Conservation (phyloP, 2,329 filamentous ascomycete genomes). For the Phialocephala subalpina region DNA sequence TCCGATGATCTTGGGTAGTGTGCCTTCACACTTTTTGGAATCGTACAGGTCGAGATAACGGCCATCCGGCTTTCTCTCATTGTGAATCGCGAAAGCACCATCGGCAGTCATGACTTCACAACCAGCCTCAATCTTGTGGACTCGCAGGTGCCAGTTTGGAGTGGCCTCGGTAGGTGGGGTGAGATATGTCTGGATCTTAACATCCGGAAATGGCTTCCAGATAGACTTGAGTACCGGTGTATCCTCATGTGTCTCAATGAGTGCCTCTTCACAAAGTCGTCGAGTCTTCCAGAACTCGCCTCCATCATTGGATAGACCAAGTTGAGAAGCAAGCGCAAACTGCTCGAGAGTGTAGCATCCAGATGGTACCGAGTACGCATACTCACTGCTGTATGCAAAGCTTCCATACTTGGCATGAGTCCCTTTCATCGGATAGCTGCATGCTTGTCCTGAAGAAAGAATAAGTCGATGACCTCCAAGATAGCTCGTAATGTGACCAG, state of each 20-base stretch:
- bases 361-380: conserved; percentile 80
- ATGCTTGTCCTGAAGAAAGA: conserved; percentile 79
- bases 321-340: conserved; percentile 77
- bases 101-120: conserved; percentile 75
- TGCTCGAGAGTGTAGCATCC: conserved; percentile 80
- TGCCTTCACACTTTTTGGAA: conserved; percentile 55
- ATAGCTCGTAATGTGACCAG: conserved; percentile 76
- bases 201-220: conserved; percentile 77
- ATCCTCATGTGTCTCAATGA: conserved; percentile 63
- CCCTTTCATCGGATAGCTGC: conserved; percentile 82
- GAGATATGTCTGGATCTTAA: conserved; percentile 70
- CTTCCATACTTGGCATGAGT: conserved; percentile 84
- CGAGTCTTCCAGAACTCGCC: conserved; percentile 83
- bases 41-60: conserved; percentile 61
- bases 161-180: conserved; percentile 64
- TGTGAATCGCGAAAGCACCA: conserved; percentile 75
- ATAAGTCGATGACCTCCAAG: conserved; percentile 80
- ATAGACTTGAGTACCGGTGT: conserved; percentile 69
- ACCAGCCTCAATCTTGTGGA: conserved; percentile 66
- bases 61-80: conserved; percentile 56
- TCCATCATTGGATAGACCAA: conserved; percentile 79
- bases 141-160: conserved; percentile 75
- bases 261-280: conserved; percentile 70
- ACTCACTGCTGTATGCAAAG: conserved; percentile 80
- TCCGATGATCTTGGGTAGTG: conserved; percentile 62